A percentile compares a stretch with the other conserved stretches of the same genome.
Evolutionary conservation across 805 yeast species (phyloP).

Genomic region (Citeromyces matritensis): DNA sequence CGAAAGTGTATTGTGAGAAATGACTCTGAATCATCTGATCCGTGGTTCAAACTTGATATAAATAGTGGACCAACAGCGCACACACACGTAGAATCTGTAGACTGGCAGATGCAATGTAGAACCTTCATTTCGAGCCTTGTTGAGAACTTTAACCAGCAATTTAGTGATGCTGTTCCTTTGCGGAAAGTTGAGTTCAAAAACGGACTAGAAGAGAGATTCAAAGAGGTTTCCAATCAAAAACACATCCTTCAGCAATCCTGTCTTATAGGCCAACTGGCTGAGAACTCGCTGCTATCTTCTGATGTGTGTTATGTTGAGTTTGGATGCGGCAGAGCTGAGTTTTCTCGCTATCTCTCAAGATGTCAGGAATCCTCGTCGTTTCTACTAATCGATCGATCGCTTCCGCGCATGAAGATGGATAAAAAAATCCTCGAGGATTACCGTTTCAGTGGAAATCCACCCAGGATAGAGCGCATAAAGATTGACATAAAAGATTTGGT

Average conservation of each 20-base stretch:
- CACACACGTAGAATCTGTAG: constrained; percentile 2
- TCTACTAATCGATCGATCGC: constrained; percentile 62
- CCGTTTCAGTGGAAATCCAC: constrained; percentile 7
- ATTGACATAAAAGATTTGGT: constrained; percentile 71
- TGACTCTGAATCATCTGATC: constrained; percentile 17
- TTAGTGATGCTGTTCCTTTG: constrained; percentile 5
- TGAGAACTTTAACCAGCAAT: too few relatives aligned
- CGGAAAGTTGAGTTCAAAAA: constrained; percentile 8
- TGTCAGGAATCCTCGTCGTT: constrained; percentile 11
- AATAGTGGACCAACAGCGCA: constrained; percentile 19
- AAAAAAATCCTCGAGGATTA: constrained; percentile 45
- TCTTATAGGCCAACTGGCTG: constrained; percentile 50
- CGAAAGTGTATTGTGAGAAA: constrained; percentile 40
- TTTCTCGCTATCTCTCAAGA: constrained; percentile 41
- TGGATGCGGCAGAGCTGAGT: constrained; percentile 87
- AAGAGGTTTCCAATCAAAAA: constrained; percentile 41
- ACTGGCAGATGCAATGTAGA: too few relatives aligned
- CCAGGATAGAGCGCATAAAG: constrained; percentile 34
- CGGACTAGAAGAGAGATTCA: constrained; percentile 27
- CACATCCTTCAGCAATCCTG: constrained; percentile 80
- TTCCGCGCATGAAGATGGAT: constrained; percentile 70
- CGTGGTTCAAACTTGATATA: constrained; percentile 34
- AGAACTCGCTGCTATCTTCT: constrained; percentile 19
- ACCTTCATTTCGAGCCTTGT: too few relatives aligned
- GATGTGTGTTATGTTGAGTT: constrained; percentile 45